These are phyloP conservation scores for Suillus fuscotomentosus DNA, from an alignment of 768 basidiomycete species.

Conservation along the genomic window DNA sequence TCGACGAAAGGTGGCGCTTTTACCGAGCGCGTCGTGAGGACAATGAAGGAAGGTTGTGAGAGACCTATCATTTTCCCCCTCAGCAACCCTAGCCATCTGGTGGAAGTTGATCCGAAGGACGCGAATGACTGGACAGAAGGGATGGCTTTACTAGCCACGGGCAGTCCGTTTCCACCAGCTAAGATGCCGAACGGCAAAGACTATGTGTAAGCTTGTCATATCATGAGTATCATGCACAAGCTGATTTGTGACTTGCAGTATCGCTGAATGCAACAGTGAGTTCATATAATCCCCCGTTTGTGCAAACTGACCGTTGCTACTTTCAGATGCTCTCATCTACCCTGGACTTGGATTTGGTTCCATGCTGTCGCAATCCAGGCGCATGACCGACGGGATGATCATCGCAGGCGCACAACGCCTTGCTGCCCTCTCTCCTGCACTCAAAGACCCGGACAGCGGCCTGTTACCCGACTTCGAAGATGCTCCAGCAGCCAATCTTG, in stretches of 20 bases:
- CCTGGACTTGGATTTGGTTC: conserved; percentile 85
- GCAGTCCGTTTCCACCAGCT: conserved; percentile 78
- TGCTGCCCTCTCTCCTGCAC: conserved; percentile 72
- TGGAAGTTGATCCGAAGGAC: conserved; percentile 72
- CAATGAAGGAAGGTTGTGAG: conserved; percentile 67
- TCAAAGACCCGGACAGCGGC: conserved; percentile 65
- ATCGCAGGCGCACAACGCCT: conserved; percentile 76
- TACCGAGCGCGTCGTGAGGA: conserved; percentile 64
- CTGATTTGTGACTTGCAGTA: conserved; percentile 36
- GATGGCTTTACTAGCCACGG: conserved; percentile 78
- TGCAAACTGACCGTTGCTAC: background rate
- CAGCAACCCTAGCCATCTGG: conserved; percentile 75
- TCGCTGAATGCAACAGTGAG: conserved; percentile 72
- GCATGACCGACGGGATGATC: conserved; percentile 84
- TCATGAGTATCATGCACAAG: background rate
- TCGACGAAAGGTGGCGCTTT: conserved; percentile 80
- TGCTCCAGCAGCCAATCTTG: conserved; percentile 71
- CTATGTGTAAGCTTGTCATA: conserved; percentile 50
- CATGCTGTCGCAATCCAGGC: conserved; percentile 61
- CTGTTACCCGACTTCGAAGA: conserved; percentile 78
- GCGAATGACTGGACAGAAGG: conserved; percentile 79
- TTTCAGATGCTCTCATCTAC: conserved; percentile 70
- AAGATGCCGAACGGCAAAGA: conserved; percentile 64
- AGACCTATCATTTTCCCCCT: conserved; percentile 84
- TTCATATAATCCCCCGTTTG: background rate